Percentiles rank a stretch among this genome's conserved stretches.
phyloP scores from a whole-genome alignment of 257 asterid genomes.

The Marsdenia floribunda region DNA sequence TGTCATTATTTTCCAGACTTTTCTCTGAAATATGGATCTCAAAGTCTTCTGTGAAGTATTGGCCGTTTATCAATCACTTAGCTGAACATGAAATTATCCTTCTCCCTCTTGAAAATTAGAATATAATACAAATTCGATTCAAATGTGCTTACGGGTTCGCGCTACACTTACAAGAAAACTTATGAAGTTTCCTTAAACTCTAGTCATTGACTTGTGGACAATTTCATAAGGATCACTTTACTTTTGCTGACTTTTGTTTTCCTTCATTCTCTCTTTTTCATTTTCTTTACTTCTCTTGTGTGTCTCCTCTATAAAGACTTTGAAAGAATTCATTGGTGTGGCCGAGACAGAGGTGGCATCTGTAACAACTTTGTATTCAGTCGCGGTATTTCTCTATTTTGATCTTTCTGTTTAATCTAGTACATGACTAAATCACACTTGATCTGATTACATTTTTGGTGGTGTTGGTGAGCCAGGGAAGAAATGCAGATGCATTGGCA shows the following conservation, averaged over 20 bases:
- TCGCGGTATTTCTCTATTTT: conserved; percentile 54
- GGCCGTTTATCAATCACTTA: not conserved
- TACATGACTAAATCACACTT: conserved; percentile 9
- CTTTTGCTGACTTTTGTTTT: not conserved
- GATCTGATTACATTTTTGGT: conserved; percentile 12
- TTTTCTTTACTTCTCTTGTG: conserved; percentile 4
- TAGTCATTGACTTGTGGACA: not conserved
- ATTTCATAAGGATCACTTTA: not conserved
- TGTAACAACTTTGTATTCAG: conserved; percentile 71
- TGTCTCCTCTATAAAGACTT: conserved; percentile 49
- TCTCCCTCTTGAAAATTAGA: not conserved
- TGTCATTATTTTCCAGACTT: conserved; percentile 18
- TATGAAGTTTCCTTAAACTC: not conserved
- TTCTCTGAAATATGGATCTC: not conserved
- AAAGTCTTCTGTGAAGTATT: not conserved
- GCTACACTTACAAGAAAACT: not conserved
- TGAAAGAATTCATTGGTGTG: conserved; percentile 62
- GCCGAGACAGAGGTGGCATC: conserved; percentile 80
- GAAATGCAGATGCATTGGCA: conserved; percentile 93
- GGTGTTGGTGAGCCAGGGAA: conserved; percentile 58
- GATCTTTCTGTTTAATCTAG: conserved; percentile 8
- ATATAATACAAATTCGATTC: not conserved
- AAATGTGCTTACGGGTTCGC: not conserved
- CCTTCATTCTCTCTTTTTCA: not conserved
- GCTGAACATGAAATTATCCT: not conserved